A percentile compares a stretch with the other conserved stretches of the same genome.
These are phyloP conservation scores for Henckelia pumila DNA, from an alignment of 257 asterid species.

Conservation along the genomic window DNA sequence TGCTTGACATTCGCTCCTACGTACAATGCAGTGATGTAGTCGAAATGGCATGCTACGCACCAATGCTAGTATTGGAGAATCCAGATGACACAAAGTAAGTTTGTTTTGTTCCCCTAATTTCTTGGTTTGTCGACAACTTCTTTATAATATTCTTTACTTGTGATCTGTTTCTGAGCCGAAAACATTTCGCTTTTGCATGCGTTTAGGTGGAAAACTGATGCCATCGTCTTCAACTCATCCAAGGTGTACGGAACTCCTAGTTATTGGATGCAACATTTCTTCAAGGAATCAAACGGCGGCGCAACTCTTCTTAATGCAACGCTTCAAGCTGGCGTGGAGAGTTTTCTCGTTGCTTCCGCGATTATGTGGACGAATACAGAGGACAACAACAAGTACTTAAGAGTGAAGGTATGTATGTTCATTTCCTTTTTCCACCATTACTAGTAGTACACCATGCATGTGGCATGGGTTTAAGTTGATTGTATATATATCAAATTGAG, in stretches of 20 bases:
- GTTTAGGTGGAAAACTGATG: constrained; percentile 87
- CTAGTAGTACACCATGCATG: too few species aligned
- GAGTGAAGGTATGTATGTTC: constrained; percentile 87
- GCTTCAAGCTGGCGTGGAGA: constrained; percentile 45
- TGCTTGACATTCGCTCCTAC: constrained; percentile 19
- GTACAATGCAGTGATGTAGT: constrained; percentile 65
- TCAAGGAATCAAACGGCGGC: constrained; percentile 83
- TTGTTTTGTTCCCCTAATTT: constrained; percentile 6
- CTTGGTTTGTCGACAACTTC: not conserved
- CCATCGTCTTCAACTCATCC: constrained; percentile 83
- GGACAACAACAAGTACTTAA: constrained; percentile 43
- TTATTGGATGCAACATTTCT: constrained; percentile 97
- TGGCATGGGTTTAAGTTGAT: too few species aligned
- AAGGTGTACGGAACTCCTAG: constrained; percentile 82
- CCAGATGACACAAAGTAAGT: constrained; percentile 63
- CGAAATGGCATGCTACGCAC: constrained; percentile 94
- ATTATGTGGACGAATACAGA: constrained; percentile 55
- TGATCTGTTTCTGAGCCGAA: not conserved
- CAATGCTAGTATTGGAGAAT: constrained; percentile 81
- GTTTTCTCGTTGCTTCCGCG: constrained; percentile 69
- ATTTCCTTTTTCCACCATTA: too few species aligned
- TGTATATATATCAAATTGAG: too few species aligned
- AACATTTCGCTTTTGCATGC: not conserved
- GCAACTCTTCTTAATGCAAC: constrained; percentile 72
- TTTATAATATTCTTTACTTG: not conserved